Evolutionary conservation across 2,329 filamentous ascomycete genomes (phyloP), one percentile per base, ranked within the genome.

Genomic region (Fusarium abutilonis): DNA sequence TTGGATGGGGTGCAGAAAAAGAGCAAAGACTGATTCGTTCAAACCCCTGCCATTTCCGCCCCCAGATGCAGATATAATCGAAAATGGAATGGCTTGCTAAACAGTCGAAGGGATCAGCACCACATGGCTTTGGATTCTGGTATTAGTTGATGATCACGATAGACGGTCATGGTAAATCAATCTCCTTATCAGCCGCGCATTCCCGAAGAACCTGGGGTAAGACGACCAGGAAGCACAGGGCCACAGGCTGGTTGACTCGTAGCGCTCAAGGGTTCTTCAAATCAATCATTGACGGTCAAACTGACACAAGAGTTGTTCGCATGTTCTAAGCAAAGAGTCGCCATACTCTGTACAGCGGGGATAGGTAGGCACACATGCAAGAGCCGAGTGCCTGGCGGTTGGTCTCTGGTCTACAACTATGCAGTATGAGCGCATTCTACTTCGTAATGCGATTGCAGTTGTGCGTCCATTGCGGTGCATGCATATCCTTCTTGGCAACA

Each of bases 1-100:
- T 55, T 64, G 66, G 46, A 65, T 62, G 66, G 61, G 56, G 64
- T 66, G 62, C 51, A 55, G 53, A 60, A 45, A 44, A 38, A 60
- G 17, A 48, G 36, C 10, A 29, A 36, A 28, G n/a, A 60, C 26
- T 68, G 62, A 70, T 70, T 70, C 61, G 68, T 36, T 53, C 39
- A 23, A 29, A 35, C 48, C 53, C 56, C 49, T 55, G 39, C 29
- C 23, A 34, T 36, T 58, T 55, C 66, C 59, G 61, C 64, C 56
- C 31, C 50, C 47, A 46, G 50, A 66, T 52, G 68, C 66, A 70
- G 53, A 64, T 19, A 39, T 35, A 32, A 61, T 42, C 53, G 31
- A 52, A 70, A 63, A 51, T 41, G 64, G 68, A 68, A 60, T 69
- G 56, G 68, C 13, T 45, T 39, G 9, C 19, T 49, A 40, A 56